Evolutionary conservation across 208 protist genomes (phyloP).

Genomic region (Trypanosoma rangeli): DNA sequence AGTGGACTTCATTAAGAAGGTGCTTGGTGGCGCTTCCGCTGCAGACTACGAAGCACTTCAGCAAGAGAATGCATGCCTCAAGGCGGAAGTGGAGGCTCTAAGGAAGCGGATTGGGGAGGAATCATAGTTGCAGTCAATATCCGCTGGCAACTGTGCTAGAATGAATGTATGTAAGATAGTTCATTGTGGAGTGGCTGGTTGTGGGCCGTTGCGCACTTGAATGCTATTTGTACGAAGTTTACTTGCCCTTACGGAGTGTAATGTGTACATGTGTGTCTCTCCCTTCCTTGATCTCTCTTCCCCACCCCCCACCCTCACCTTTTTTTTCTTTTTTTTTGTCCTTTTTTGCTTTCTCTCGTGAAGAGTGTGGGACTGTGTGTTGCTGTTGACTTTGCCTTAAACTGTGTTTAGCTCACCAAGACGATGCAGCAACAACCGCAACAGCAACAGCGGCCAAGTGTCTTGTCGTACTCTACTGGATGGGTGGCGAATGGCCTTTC

Average conservation of each 20-base stretch:
- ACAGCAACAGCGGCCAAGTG: slow-evolving; percentile 41
- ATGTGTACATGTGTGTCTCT: slow-evolving; percentile 1
- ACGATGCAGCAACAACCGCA: not conserved
- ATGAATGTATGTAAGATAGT: not conserved
- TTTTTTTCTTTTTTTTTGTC: slow-evolving; percentile 6
- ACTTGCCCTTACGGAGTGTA: not conserved
- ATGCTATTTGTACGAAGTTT: not conserved
- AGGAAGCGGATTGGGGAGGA: slow-evolving; percentile 75
- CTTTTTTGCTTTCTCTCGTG: slow-evolving; percentile 8
- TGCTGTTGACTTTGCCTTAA: not conserved
- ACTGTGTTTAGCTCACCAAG: not conserved
- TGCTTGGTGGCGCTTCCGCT: slow-evolving; percentile 87
- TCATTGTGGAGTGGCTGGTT: slow-evolving; percentile 8
- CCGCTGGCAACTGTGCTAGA: not conserved
- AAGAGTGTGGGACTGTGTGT: too few relatives aligned
- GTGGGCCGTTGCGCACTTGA: not conserved
- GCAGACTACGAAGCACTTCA: slow-evolving; percentile 87
- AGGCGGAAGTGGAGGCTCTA: slow-evolving; percentile 77
- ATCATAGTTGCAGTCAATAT: not conserved
- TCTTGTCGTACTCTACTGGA: slow-evolving; percentile 90
- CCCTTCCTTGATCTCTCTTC: too few relatives aligned
- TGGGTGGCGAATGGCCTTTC: slow-evolving; percentile 96
- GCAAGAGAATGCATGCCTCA: slow-evolving; percentile 82
- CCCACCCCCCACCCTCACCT: too few relatives aligned
- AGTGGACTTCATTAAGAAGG: slow-evolving; percentile 93